Evolutionary conservation across 495 filamentous ascomycete genomes (phyloP).

Genomic region (Neurospora discreta): DNA sequence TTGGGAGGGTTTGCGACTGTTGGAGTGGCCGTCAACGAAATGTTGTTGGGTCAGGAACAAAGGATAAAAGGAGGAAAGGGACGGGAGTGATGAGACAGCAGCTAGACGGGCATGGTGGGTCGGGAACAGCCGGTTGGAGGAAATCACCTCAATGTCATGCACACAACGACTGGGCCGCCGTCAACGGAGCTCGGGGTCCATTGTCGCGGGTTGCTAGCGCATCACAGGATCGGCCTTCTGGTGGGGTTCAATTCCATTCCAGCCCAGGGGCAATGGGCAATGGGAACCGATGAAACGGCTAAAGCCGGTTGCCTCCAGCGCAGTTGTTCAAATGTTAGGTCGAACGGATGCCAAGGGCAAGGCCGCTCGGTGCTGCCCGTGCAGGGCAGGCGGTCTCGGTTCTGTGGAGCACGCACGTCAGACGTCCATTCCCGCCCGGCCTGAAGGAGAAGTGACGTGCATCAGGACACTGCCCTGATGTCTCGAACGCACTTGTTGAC

Average conservation of each 20-base stretch:
- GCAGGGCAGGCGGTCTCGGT: background rate
- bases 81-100: too few species aligned
- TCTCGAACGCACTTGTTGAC: background rate
- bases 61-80: background rate
- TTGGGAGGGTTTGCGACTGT: background rate
- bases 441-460: background rate
- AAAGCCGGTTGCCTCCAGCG: background rate
- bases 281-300: background rate
- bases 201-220: background rate
- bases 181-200: background rate
- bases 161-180: background rate
- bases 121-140: background rate
- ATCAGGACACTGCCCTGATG: background rate
- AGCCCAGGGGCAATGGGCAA: background rate
- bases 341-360: too few species aligned
- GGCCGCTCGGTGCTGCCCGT: too few species aligned
- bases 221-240: background rate
- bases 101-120: background rate
- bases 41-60: background rate
- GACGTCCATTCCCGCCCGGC: background rate
- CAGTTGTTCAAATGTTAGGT: too few species aligned
- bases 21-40: background rate
- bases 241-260: background rate
- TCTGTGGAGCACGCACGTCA: background rate
- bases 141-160: background rate